Evolutionary conservation across 2,329 filamentous ascomycete species (phyloP).

Genomic region (Zymoseptoria pseudotritici): DNA sequence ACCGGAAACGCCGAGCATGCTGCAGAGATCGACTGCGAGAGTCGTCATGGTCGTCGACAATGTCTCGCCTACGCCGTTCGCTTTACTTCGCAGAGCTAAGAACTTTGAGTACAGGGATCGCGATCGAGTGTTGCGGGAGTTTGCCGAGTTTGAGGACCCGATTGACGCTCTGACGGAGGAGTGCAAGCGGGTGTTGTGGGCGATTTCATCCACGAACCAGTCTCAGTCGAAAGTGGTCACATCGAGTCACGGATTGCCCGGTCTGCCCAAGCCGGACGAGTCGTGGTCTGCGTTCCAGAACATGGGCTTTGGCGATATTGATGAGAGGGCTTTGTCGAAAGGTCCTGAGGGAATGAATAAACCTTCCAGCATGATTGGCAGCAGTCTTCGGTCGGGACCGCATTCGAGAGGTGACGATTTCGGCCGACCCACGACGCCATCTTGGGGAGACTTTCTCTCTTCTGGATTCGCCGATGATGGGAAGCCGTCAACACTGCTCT

Average conservation of each 20-base stretch:
- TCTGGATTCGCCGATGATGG: constrained; percentile 78
- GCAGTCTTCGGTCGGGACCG: constrained; percentile 57
- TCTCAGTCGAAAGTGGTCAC: constrained; percentile 58
- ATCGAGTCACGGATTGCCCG: constrained; percentile 21
- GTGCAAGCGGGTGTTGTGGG: constrained; percentile 80
- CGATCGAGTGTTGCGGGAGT: constrained; percentile 74
- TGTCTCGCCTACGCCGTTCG: constrained; percentile 90
- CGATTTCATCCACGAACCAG: constrained; percentile 83
- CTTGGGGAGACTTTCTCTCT: constrained; percentile 96
- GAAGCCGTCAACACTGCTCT: constrained; percentile 48
- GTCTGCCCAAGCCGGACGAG: constrained; percentile 59
- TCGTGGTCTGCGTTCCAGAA: constrained; percentile 98
- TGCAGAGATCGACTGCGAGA: constrained; percentile 75
- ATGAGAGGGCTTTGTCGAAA: constrained; percentile 29
- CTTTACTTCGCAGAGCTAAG: constrained; percentile 79
- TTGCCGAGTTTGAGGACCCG: constrained; percentile 83
- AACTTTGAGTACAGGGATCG: constrained; percentile 94
- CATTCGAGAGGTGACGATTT: constrained; percentile 59
- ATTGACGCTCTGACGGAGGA: constrained; percentile 84
- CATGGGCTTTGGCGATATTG: constrained; percentile 75
- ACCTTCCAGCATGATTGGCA: constrained; percentile 14
- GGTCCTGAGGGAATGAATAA: constrained; percentile 16
- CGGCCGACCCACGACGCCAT: constrained; percentile 84
- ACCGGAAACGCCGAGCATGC: constrained; percentile 65
- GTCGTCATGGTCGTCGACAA: constrained; percentile 95